Evolutionary conservation across 768 basidiomycete species (phyloP).

Genomic region (Antrodiella citrinella): DNA sequence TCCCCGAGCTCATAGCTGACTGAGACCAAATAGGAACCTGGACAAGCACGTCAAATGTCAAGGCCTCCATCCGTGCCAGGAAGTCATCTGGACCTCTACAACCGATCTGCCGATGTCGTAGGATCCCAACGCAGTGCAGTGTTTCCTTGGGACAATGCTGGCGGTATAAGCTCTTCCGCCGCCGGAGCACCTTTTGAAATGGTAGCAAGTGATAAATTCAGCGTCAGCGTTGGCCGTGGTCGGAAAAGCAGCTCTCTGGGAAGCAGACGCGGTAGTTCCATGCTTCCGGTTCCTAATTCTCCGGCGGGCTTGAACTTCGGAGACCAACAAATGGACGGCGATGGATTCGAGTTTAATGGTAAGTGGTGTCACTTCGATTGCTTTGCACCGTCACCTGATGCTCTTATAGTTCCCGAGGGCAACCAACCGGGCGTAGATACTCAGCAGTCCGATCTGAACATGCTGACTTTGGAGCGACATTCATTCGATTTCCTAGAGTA

Average conservation of each 20-base stretch:
- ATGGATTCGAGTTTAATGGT: constrained; percentile 68
- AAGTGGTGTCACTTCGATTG: constrained; percentile 9
- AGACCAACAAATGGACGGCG: constrained; percentile 38
- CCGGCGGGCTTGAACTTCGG: constrained; percentile 33
- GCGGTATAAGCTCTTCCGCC: constrained; percentile 50
- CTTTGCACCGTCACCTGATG: too few species aligned
- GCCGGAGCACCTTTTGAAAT: constrained; percentile 28
- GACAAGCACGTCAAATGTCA: constrained; percentile 72
- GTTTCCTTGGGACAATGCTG: constrained; percentile 78
- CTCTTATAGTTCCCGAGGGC: constrained; percentile 21
- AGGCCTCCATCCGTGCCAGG: constrained; percentile 44
- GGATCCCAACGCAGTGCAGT: constrained; percentile 62
- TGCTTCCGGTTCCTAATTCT: constrained; percentile 42
- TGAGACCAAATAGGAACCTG: constrained; percentile 82
- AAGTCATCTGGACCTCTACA: constrained; percentile 38
- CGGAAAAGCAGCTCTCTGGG: constrained; percentile 43
- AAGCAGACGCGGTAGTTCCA: constrained; percentile 51
- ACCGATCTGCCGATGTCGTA: constrained; percentile 26
- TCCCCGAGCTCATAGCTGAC: neutral
- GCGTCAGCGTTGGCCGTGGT: constrained; percentile 43
- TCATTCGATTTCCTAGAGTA: constrained; percentile 83
- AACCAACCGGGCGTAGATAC: constrained; percentile 31
- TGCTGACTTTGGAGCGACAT: constrained; percentile 61
- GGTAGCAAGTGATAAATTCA: constrained; percentile 35
- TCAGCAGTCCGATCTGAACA: constrained; percentile 47